phyloP scores from a whole-genome alignment of 805 yeast genomes.

The Clavispora carvajalis region DNA sequence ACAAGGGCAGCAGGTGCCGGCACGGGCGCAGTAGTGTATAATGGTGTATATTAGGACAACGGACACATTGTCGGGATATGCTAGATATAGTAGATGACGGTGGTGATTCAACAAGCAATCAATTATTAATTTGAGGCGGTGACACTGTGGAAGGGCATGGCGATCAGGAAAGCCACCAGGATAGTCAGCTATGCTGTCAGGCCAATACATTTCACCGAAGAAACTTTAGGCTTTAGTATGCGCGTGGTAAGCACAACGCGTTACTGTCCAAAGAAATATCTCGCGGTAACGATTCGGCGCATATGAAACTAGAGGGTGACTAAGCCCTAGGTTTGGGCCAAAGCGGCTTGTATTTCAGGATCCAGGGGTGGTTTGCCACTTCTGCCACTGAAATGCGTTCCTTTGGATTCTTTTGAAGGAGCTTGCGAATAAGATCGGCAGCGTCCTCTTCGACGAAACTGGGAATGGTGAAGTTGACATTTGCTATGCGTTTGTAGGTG shows the following conservation, averaged over 20 bases:
- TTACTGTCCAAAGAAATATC: too few species aligned
- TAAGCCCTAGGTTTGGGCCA: slow-evolving; percentile 42
- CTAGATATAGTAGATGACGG: background rate
- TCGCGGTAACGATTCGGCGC: too few species aligned
- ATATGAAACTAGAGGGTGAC: background rate
- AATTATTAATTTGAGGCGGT: too few species aligned
- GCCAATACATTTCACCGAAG: too few species aligned
- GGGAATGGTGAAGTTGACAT: slow-evolving; percentile 74
- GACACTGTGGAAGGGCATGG: too few species aligned
- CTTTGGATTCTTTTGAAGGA: slow-evolving; percentile 65
- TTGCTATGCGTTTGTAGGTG: slow-evolving; percentile 75
- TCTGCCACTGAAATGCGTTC: slow-evolving; percentile 57
- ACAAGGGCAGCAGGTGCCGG: slow-evolving; percentile 23
- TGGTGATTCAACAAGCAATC: too few species aligned
- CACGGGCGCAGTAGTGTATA: slow-evolving; percentile 1
- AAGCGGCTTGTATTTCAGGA: slow-evolving; percentile 50
- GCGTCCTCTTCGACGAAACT: slow-evolving; percentile 67
- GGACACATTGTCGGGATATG: background rate
- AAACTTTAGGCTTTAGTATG: too few species aligned
- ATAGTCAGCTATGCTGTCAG: too few species aligned
- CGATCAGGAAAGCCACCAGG: too few species aligned
- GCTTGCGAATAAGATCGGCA: slow-evolving; percentile 58
- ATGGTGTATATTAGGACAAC: background rate
- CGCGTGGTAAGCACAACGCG: too few species aligned
- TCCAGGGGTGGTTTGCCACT: slow-evolving; percentile 81